Percentiles rank a stretch among this genome's conserved stretches.
Conservation (phyloP, 2,329 filamentous ascomycete genomes). For the Tolypocladium tundrense region DNA sequence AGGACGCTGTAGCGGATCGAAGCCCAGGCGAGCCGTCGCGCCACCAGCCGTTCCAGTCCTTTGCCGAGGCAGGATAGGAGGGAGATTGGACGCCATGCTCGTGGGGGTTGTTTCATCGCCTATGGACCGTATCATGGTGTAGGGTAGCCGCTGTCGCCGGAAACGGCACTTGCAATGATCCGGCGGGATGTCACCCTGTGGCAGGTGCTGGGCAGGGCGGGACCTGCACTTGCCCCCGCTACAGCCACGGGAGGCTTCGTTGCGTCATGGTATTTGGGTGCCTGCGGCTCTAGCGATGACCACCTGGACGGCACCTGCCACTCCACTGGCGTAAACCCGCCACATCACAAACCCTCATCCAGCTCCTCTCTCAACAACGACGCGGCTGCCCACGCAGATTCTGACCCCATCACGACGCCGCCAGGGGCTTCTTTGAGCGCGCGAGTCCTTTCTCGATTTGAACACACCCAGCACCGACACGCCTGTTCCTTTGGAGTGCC, state of each 20-base stretch:
- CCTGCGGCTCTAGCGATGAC: conserved; percentile 6
- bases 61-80: no score
- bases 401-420: background rate
- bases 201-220: background rate
- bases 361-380: background rate
- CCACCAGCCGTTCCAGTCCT: no score
- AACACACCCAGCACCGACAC: background rate
- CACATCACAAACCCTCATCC: background rate
- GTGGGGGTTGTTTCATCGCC: no score
- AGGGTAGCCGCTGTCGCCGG: background rate
- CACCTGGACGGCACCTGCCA: background rate
- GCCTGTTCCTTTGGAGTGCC: background rate
- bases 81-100: no score
- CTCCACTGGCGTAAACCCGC: background rate
- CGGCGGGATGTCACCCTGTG: background rate
- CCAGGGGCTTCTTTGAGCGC: background rate
- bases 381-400: background rate
- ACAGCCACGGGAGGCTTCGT: conserved; percentile 5
- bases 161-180: conserved; percentile 1
- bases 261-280: conserved; percentile 23
- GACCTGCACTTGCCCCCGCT: background rate
- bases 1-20: no score
- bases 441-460: background rate
- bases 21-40: no score
- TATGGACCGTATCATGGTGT: background rate